These are phyloP conservation scores for Auxenochlorella protothecoides DNA, from an alignment of 139 green algal genomes.

Conservation along the genomic window DNA sequence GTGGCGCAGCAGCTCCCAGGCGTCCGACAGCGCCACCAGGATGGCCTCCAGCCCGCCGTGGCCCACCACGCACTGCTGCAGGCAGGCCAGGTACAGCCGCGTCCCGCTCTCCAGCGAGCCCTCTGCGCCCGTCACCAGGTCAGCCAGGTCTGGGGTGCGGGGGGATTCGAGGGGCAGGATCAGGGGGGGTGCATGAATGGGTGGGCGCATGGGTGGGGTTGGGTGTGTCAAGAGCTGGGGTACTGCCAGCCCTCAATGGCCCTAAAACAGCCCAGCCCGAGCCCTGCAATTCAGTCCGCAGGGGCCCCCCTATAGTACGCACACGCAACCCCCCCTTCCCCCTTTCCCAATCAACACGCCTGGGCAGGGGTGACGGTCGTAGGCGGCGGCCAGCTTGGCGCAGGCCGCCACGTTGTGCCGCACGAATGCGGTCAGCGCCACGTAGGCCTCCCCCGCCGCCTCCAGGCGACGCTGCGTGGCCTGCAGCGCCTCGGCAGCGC, in stretches of 20 bases:
- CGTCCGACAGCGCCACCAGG: slow-evolving; percentile 28
- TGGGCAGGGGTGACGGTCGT: no score
- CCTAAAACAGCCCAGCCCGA: no score
- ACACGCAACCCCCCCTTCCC: no score
- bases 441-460: slow-evolving; percentile 10
- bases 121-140: neutral
- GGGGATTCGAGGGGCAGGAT: neutral
- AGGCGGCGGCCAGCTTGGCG: slow-evolving; percentile 12
- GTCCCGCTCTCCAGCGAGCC: neutral
- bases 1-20: slow-evolving; percentile 19
- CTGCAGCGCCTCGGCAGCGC: slow-evolving; percentile 5
- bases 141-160: neutral
- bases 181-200: neutral
- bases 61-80: slow-evolving; percentile 7
- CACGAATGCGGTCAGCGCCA: slow-evolving; percentile 21
- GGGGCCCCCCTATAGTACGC: no score
- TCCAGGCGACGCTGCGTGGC: neutral
- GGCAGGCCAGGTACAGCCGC: slow-evolving; percentile 5
- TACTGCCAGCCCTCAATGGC: no score
- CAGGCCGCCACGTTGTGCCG: slow-evolving; percentile 21
- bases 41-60: slow-evolving; percentile 15
- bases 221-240: no score
- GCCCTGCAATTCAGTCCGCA: no score
- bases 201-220: no score
- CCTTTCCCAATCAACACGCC: no score